These are phyloP conservation scores for Biscutella laevigata DNA, from an alignment of 441 rosid species.

Conservation along the genomic window DNA sequence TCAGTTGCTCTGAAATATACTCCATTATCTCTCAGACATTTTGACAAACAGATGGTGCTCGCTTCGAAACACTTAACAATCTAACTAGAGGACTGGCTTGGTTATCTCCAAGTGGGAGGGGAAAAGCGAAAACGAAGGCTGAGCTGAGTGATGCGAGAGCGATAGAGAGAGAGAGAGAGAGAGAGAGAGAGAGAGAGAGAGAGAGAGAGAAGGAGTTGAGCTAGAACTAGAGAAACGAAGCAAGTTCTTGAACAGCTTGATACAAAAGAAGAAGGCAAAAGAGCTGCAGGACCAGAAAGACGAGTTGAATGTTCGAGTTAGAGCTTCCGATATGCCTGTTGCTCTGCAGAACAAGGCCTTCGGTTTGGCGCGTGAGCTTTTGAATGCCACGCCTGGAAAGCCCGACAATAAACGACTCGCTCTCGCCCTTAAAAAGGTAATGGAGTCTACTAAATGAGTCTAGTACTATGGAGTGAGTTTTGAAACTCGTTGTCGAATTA, in stretches of 20 bases:
- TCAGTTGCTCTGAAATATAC: too few species aligned
- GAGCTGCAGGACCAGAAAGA: conserved; percentile 55
- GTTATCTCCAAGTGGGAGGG: too few species aligned
- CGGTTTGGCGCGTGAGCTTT: conserved; percentile 61
- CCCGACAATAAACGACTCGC: conserved; percentile 84
- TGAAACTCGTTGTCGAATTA: too few species aligned
- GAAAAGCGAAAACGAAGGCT: background rate
- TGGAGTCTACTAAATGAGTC: too few species aligned
- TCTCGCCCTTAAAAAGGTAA: conserved; percentile 84
- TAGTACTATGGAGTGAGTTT: background rate
- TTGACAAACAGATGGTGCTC: conserved; percentile 31
- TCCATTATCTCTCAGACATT: conserved; percentile 29
- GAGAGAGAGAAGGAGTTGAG: conserved; percentile 69
- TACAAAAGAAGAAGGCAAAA: conserved; percentile 75
- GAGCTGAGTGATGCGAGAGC: conserved; percentile 27
- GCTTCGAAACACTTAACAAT: conserved; percentile 12
- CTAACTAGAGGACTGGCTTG: background rate
- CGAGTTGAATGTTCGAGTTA: conserved; percentile 51
- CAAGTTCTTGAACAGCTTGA: conserved; percentile 73
- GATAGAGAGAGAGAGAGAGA: background rate
- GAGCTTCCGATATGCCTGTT: conserved; percentile 86
- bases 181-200: conserved; percentile 63
- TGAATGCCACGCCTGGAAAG: conserved; percentile 66
- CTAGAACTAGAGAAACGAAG: conserved; percentile 82
- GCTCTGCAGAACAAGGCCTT: conserved; percentile 66